Base-by-base conservation (phyloP, 805 yeast species). In the Nakazawaea ernobii region DNA sequence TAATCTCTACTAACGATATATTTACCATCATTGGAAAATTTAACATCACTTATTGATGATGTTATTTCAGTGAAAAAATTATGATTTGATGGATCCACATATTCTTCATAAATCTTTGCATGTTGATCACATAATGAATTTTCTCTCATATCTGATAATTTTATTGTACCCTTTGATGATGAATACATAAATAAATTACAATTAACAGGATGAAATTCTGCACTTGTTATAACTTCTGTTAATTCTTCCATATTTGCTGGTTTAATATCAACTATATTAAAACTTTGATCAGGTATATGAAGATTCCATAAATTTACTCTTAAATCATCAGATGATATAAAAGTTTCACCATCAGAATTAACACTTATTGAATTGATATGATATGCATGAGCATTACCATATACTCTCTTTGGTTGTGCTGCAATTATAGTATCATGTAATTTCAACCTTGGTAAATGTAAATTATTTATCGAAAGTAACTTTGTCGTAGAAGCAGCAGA, bases 221-320 rank as follows among this genome's bases (percentile, higher is more conserved):
- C 95, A 59, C 91, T 79, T 14, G 99, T 94, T 54, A 94, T 92
- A 45, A 94, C 99, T 67, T 94, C 99, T 8, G 99, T 92, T 58
- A 94, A 77, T 69, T 94, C 99, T 71, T 94, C 99, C 99, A 94
- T 95, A 67, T 90, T 90, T 6, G 90, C 87, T 8, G 99, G 99
- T 65, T 95, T 90, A 60, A 94, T 94, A 68, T 94, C 99, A 49
- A 94, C 98, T 55, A 94, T 94, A 66, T 94, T 95, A 69, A 94
- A 94, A 58, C 91, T 80, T 69, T 92, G 97, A 67, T 92, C 96
- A 17, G 97, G 89, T 56, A 90, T 86, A 46, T 88, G 90, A 55
- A 91, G 73, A 66, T 92, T 91, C 99, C 99, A 94, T 54, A 94
- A 71, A 66, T 94, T 94, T 61, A 94, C 85, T 62, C 99, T 80